These are phyloP conservation scores for Pseudogymnoascus sp. DNA, from an alignment of 2,329 filamentous ascomycete species.

Conservation along the genomic window DNA sequence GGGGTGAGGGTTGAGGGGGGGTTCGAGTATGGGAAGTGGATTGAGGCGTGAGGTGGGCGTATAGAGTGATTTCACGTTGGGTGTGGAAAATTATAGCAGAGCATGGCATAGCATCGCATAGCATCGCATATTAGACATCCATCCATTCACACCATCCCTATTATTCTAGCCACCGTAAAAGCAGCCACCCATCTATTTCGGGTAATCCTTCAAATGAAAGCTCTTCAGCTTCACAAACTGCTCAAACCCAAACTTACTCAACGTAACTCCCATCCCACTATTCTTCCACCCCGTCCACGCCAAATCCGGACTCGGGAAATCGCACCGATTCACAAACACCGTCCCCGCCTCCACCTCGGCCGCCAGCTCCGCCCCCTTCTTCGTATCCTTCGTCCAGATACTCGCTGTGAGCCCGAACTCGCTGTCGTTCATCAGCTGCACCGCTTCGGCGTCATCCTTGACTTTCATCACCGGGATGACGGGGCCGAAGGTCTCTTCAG, in stretches of 20 bases:
- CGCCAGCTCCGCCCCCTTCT: conserved; percentile 65
- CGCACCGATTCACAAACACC: conserved; percentile 90
- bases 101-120: not conserved
- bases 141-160: not conserved
- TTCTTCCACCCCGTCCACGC: conserved; percentile 99
- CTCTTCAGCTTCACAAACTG: conserved; percentile 96
- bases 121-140: not conserved
- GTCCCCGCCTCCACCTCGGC: conserved; percentile 85
- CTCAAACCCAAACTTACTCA: conserved; percentile 87
- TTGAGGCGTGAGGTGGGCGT: not conserved
- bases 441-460: conserved; percentile 69
- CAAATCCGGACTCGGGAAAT: conserved; percentile 87
- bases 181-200: conserved; percentile 47
- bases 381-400: conserved; percentile 88
- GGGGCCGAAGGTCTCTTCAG: conserved; percentile 89
- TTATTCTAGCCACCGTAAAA: no score
- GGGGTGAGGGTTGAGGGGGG: conserved; percentile 45
- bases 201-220: conserved; percentile 81
- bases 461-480: conserved; percentile 89
- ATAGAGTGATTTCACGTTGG: not conserved
- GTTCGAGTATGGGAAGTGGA: not conserved
- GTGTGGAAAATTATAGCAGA: not conserved
- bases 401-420: conserved; percentile 93
- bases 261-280: conserved; percentile 82
- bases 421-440: conserved; percentile 86